These are phyloP conservation scores for Penicillium sp. DNA, from an alignment of 2,329 filamentous ascomycete species.

Conservation along the genomic window DNA sequence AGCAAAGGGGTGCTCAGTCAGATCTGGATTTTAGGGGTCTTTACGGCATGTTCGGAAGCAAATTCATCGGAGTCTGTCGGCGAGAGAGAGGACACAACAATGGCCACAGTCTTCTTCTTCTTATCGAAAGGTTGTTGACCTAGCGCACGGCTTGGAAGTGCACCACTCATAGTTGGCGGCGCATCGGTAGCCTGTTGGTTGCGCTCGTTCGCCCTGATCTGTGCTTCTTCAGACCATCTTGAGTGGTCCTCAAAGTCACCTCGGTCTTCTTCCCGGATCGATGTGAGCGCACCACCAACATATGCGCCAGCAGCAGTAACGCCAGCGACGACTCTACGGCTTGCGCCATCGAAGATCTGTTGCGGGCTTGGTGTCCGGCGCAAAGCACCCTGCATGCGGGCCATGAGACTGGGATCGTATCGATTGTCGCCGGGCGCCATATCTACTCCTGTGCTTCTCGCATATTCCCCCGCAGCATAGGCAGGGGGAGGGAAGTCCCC, in stretches of 20 bases:
- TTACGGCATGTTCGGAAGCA: conserved; percentile 75
- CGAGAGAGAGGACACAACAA: conserved; percentile 75
- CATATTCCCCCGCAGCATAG: conserved; percentile 30
- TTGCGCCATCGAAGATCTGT: conserved; percentile 80
- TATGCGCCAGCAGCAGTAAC: conserved; percentile 78
- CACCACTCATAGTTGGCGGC: conserved; percentile 30
- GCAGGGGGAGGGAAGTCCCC: conserved; percentile 30
- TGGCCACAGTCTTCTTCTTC: conserved; percentile 73
- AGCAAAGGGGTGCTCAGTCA: conserved; percentile 3
- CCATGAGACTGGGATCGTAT: conserved; percentile 62
- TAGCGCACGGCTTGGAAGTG: conserved; percentile 33
- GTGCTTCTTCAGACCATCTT: conserved; percentile 87
- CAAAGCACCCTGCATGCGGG: conserved; percentile 76
- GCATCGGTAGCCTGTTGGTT: conserved; percentile 24
- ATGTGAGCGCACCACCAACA: conserved; percentile 76
- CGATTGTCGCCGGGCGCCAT: conserved; percentile 28
- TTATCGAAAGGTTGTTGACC: conserved; percentile 36
- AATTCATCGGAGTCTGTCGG: conserved; percentile 57
- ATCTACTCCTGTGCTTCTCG: conserved; percentile 37
- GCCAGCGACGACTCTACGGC: conserved; percentile 75
- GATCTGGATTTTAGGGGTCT: conserved; percentile 39
- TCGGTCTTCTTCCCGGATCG: conserved; percentile 80
- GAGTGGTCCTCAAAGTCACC: conserved; percentile 80
- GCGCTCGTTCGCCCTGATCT: conserved; percentile 54
- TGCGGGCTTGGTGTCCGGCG: conserved; percentile 81